Conservation (phyloP, 805 yeast species). For the Vanderwaltozyma verrucispora region DNA sequence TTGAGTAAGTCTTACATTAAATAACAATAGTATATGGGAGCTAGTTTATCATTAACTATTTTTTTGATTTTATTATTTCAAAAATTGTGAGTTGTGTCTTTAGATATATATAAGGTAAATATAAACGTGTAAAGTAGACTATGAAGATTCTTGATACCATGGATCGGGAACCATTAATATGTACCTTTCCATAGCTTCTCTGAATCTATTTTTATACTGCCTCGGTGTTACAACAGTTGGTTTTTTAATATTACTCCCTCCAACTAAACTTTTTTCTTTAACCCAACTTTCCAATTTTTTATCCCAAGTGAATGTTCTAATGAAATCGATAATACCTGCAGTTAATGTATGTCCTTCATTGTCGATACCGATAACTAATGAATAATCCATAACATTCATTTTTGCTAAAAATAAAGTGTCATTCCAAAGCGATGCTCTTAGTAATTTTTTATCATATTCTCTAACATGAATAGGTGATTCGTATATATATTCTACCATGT, state of each 20-base stretch:
- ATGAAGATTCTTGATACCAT: constrained; percentile 37
- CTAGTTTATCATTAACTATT: too few relatives aligned
- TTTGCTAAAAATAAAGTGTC: constrained; percentile 90
- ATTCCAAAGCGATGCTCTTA: constrained; percentile 87
- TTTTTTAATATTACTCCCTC: constrained; percentile 73
- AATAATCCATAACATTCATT: constrained; percentile 98
- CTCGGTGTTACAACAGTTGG: constrained; percentile 97
- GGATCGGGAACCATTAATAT: constrained; percentile 87
- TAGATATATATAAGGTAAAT: too few relatives aligned
- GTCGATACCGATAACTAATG: constrained; percentile 89
- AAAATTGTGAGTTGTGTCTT: too few relatives aligned
- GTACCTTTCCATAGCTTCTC: constrained; percentile 97
- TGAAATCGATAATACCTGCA: constrained; percentile 90
- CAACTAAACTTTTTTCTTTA: constrained; percentile 85
- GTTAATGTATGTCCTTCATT: constrained; percentile 54
- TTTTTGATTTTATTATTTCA: constrained; percentile 6
- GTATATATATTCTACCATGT: constrained; percentile 95
- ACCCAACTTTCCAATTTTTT: constrained; percentile 98
- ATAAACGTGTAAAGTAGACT: too few relatives aligned
- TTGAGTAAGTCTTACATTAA: too few relatives aligned
- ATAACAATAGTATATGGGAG: too few relatives aligned
- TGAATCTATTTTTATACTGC: constrained; percentile 85
- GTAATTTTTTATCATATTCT: constrained; percentile 77
- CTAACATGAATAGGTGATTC: constrained; percentile 92
- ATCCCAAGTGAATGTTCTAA: constrained; percentile 97